Evolutionary conservation across 345 rosid species (phyloP).

Genomic region (Syzygium jambos): DNA sequence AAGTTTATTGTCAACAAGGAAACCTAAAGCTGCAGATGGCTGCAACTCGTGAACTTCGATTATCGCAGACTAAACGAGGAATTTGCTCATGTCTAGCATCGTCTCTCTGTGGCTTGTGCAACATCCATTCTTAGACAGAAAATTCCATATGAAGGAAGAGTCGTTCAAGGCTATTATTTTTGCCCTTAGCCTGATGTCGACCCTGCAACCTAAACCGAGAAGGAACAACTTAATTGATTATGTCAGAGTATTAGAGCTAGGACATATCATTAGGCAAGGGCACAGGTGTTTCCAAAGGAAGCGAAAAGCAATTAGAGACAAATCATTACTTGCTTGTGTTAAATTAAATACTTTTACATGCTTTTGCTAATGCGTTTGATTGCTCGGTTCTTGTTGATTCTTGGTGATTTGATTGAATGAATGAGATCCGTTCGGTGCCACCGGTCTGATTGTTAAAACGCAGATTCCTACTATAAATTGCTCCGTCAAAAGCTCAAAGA

Average conservation of each 20-base stretch:
- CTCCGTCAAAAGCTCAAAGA: background rate
- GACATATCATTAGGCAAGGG: background rate
- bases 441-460: background rate
- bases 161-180: background rate
- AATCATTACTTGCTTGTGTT: background rate
- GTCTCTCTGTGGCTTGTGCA: background rate
- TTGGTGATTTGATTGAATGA: background rate
- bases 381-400: background rate
- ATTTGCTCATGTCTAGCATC: background rate
- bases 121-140: background rate
- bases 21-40: background rate
- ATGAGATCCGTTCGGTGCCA: background rate
- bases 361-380: background rate
- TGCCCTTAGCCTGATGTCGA: background rate
- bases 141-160: background rate
- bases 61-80: background rate
- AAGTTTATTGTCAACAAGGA: slow-evolving; percentile 50
- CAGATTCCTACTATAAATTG: background rate
- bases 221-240: background rate
- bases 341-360: background rate
- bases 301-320: background rate
- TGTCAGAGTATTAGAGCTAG: background rate
- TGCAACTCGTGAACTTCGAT: background rate
- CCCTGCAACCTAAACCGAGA: background rate
- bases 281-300: background rate